These are phyloP conservation scores for Fonsecaea erecta DNA, from an alignment of 2,329 filamentous ascomycete species.

Conservation along the genomic window DNA sequence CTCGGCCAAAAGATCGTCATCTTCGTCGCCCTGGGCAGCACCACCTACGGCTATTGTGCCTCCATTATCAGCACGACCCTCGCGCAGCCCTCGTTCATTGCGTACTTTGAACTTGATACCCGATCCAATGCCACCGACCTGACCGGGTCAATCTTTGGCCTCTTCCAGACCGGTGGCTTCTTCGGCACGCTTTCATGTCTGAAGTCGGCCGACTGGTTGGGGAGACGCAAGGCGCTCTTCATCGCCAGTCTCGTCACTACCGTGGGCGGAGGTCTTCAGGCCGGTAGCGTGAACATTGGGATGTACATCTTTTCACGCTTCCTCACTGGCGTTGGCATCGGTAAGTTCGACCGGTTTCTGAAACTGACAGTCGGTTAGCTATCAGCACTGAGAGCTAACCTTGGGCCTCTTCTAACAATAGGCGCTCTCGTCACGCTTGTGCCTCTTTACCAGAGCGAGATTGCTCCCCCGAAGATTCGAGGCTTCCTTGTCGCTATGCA, in stretches of 20 bases:
- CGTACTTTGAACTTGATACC: conserved; percentile 48
- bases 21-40: conserved; percentile 12
- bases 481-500: conserved; percentile 32
- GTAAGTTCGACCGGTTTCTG: not conserved
- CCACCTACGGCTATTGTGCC: conserved; percentile 17
- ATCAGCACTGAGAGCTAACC: no score
- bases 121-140: conserved; percentile 47
- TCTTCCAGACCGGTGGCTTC: conserved; percentile 20
- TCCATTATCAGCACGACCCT: conserved; percentile 27
- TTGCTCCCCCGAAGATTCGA: conserved; percentile 28
- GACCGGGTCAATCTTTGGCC: conserved; percentile 37
- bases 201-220: conserved; percentile 13
- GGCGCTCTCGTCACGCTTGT: conserved; percentile 24
- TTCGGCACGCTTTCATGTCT: conserved; percentile 38
- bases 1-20: conserved; percentile 4
- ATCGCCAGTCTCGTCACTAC: conserved; percentile 39
- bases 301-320: conserved; percentile 29
- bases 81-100: conserved; percentile 53
- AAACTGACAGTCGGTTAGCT: no score
- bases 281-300: conserved; percentile 23
- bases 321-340: conserved; percentile 24
- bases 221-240: conserved; percentile 38
- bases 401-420: not conserved
- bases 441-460: conserved; percentile 28
- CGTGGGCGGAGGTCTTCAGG: conserved; percentile 27